phyloP scores from a whole-genome alignment of 257 asterid genomes.

The Cynanchum wilfordii region DNA sequence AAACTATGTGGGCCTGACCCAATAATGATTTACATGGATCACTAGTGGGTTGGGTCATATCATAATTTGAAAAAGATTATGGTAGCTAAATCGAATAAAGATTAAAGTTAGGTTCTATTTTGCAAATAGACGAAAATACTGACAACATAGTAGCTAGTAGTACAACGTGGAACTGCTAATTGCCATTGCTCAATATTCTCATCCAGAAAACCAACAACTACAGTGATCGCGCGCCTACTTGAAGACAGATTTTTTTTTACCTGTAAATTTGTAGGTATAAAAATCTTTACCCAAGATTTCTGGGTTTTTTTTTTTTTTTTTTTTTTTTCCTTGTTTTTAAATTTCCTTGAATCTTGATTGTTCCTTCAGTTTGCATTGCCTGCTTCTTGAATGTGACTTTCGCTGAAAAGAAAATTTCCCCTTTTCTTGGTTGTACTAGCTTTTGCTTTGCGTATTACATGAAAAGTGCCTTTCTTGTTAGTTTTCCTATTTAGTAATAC shows the following conservation, averaged over 20 bases:
- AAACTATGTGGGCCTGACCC: background rate
- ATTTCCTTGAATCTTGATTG: background rate
- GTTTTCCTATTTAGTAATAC: background rate
- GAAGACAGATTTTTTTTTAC: background rate
- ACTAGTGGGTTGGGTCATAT: background rate
- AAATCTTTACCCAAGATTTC: background rate
- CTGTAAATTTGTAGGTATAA: conserved; percentile 5
- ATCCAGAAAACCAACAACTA: conserved; percentile 10
- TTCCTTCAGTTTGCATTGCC: background rate
- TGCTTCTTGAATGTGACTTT: conserved; percentile 5
- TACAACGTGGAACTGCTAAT: conserved; percentile 4
- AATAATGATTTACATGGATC: background rate
- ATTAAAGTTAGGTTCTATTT: background rate
- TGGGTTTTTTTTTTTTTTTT: background rate
- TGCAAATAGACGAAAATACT: background rate
- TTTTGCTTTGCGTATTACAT: background rate
- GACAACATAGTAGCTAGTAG: background rate
- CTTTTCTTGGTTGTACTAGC: background rate
- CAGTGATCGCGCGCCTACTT: background rate
- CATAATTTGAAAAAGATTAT: background rate
- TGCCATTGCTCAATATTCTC: conserved; percentile 11
- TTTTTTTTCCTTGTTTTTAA: background rate
- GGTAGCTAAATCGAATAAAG: background rate
- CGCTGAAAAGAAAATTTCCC: background rate
- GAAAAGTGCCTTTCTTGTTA: background rate